Evolutionary conservation across 1,284 basidiomycete species (phyloP), one percentile per base, ranked within the genome.

Genomic region (Mrakiaceae sp.): DNA sequence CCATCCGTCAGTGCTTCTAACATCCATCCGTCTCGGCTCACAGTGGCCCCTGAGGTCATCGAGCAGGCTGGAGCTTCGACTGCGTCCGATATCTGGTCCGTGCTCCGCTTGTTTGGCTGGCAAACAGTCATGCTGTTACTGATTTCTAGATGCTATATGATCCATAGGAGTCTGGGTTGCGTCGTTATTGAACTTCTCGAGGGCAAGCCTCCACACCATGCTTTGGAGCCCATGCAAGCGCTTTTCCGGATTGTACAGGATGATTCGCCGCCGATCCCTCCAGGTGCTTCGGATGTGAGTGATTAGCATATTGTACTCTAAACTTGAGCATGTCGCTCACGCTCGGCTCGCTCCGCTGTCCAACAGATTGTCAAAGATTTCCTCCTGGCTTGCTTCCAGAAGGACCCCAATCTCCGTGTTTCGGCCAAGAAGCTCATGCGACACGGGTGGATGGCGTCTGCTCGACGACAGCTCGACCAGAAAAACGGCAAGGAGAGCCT

Each of bases 191-290:
- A 98, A 74, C 82, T 98, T 10, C 79, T 98, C 39, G 92, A 97
- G 75, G 95, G 94, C 9, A 91, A 90, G 70, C 95, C 95, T 11
- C 95, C 95, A 0, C 97, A 97, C 75, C 89, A 95, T 74, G 89
- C 88, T 70, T 83, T 98, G 44, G 91, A 94, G 67, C 95, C 95
- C 3, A 97, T 98, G 93, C 95, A 94, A 58, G 95, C 95, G 0
- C 83, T 98, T 40, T 98, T 96, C 78, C 86, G 93, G 60, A 98
- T 98, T 69, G 95, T 98, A 1, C 93, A 97, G 74, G 95, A 98
- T 72, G 94, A 98, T 74, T 89, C 86, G 71, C 95, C 95, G 53
- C 91, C 91, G 6, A 87, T 98, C 70, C 95, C 95, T 0, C 93
- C 97, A 68, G 90, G 92, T 53, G 90, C 90, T 1, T 94, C 90